Evolutionary conservation across 2,329 filamentous ascomycete species (phyloP), one percentile per base, ranked within the genome.

Genomic region (Raffaelea ambrosiae): DNA sequence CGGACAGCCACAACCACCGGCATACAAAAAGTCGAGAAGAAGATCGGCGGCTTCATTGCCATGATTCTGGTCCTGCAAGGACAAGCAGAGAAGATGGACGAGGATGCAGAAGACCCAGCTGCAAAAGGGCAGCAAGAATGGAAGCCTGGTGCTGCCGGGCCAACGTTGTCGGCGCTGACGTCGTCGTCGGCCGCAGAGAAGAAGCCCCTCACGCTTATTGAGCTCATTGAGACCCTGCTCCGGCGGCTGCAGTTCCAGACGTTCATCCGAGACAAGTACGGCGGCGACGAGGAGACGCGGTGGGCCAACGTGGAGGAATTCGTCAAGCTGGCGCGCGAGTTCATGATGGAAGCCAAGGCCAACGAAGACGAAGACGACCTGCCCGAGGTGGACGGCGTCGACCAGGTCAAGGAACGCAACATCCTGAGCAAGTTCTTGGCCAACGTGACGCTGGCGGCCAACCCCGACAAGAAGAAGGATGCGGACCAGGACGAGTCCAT

Each of bases 231-330:
- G 48, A 66, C 71, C 22, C 58, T 81, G 4, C 71, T 86, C 26
- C 72, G 77, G 13, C 84, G 84, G 54, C 74, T 94, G 7, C 71
- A 77, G 11, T 88, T 91, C 53, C 74, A 88, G 58, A 76, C 79
- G n/a, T 87, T 86, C 58, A 68, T 97, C 5, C 76, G 84, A 55
- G 75, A 77, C 11, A 77, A 81, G 20, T 84, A 91, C 55, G 72
- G 76, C 0, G 82, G 93, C 18, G 83, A 91, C 51, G 76, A 84
- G 54, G 88, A 93, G 55, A 74, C 81, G 48, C 75, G 89, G 51
- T 93, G 89, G 87, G 83, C 83, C 29, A 97, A 95, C 56, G 82
- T 97, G 0, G 81, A 93, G 58, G 91, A 97, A 63, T 79, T 97
- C n/a, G 69, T 94, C 48, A 78, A 71, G 16, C 81, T 95, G 59